Conservation (phyloP, 2,329 filamentous ascomycete species). For the Madurella fahalii region DNA sequence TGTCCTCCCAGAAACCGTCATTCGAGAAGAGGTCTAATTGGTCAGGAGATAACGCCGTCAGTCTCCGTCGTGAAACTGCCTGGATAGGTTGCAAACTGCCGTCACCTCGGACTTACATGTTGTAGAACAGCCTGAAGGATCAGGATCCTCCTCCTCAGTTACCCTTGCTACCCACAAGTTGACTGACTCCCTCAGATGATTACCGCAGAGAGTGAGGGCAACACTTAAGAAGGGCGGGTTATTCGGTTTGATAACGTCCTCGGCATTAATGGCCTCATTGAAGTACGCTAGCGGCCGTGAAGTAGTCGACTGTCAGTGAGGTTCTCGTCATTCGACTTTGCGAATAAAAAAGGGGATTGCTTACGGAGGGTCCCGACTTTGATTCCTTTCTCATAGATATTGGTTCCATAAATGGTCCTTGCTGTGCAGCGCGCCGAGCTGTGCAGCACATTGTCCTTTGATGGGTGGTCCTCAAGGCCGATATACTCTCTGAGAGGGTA, state of each 20-base stretch:
- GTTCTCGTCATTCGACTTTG: too few species aligned
- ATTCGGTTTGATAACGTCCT: not conserved
- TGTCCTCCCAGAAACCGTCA: not conserved
- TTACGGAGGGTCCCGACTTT: not conserved
- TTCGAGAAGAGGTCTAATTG: not conserved
- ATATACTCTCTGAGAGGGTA: slow-evolving; percentile 4
- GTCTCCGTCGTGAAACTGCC: too few species aligned
- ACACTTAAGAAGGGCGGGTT: too few species aligned
- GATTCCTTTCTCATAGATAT: not conserved
- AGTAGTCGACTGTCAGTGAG: too few species aligned
- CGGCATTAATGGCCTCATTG: not conserved
- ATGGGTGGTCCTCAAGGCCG: not conserved
- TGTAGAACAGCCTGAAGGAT: not conserved
- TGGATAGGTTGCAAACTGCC: too few species aligned
- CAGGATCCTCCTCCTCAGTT: not conserved
- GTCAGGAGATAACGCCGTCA: too few species aligned
- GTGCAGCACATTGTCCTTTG: not conserved
- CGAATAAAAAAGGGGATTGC: too few species aligned
- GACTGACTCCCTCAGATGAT: too few species aligned
- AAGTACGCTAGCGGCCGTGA: too few species aligned
- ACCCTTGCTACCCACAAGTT: not conserved
- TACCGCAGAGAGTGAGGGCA: too few species aligned
- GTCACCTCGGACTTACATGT: too few species aligned
- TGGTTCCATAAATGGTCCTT: not conserved
- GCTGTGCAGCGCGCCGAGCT: slow-evolving; percentile 3